Evolutionary conservation across 1,139 yeast species (phyloP).

Genomic region (Pneumocystis oryctolagi): DNA sequence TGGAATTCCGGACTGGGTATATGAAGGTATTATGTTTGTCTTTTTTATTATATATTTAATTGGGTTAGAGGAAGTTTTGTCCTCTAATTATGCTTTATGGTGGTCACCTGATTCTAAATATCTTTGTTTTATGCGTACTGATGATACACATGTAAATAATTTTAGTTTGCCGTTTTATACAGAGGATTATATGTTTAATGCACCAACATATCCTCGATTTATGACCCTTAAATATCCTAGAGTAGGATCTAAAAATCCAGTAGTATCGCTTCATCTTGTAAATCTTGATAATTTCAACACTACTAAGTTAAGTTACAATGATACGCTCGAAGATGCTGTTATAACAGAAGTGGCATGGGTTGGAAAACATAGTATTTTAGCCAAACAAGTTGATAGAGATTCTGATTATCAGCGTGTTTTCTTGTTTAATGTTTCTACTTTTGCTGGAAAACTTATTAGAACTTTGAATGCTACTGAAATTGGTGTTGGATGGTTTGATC

Average conservation of each 20-base stretch:
- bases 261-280: constrained; percentile 36
- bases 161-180: constrained; percentile 51
- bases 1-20: constrained; percentile 93
- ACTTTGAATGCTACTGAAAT: constrained; percentile 29
- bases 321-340: constrained; percentile 30
- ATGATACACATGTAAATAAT: constrained; percentile 56
- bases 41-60: no score
- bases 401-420: constrained; percentile 48
- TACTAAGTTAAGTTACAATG: constrained; percentile 6
- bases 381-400: constrained; percentile 57
- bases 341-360: constrained; percentile 68
- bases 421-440: constrained; percentile 31
- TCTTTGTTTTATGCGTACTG: constrained; percentile 48
- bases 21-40: constrained; percentile 32
- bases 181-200: constrained; percentile 17
- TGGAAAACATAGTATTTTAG: constrained; percentile 36
- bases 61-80: constrained; percentile 53
- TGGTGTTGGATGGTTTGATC: constrained; percentile 61
- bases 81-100: constrained; percentile 57
- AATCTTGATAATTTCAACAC: constrained; percentile 14
- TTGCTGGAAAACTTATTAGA: constrained; percentile 31
- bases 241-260: constrained; percentile 69
- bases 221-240: constrained; percentile 65
- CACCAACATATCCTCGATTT: constrained; percentile 41
- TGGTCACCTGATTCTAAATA: constrained; percentile 66